Evolutionary conservation across 345 rosid species (phyloP).

Genomic region (Ceriops zippeliana): DNA sequence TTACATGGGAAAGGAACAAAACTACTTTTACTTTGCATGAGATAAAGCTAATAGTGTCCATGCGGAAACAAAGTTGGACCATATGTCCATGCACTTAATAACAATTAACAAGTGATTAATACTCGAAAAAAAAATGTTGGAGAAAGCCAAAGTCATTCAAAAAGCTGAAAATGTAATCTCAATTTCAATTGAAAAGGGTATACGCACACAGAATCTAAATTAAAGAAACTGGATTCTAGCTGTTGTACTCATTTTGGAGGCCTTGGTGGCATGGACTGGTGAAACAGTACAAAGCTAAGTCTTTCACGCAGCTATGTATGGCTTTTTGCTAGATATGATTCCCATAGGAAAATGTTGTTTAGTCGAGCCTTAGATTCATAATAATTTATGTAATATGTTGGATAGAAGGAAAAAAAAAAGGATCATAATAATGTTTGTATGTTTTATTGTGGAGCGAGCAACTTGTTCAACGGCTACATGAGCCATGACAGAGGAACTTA

Average conservation of each 20-base stretch:
- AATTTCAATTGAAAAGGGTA: constrained; percentile 15
- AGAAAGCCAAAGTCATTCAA: constrained; percentile 11
- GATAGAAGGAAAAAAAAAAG: background rate
- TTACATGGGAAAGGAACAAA: constrained; percentile 8
- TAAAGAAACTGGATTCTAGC: constrained; percentile 34
- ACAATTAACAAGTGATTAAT: constrained; percentile 1
- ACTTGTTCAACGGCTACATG: constrained; percentile 28
- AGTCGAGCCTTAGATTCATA: constrained; percentile 30
- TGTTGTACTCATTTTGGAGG: constrained; percentile 33
- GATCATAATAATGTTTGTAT: constrained; percentile 2
- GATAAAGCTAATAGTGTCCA: constrained; percentile 16
- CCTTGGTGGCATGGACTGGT: constrained; percentile 37
- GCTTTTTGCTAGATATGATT: constrained; percentile 38
- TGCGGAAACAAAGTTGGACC: constrained; percentile 25
- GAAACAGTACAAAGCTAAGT: constrained; percentile 18
- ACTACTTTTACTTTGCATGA: background rate
- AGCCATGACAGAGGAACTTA: constrained; percentile 20
- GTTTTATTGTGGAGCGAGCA: constrained; percentile 27
- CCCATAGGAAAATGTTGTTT: constrained; percentile 20
- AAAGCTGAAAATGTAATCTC: constrained; percentile 36
- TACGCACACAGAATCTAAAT: constrained; percentile 26
- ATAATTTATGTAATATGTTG: constrained; percentile 15
- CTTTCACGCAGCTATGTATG: constrained; percentile 11
- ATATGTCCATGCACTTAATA: constrained; percentile 20
- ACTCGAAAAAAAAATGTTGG: constrained; percentile 3